Percentiles rank a stretch among this genome's conserved stretches.
Evolutionary conservation across 2,329 filamentous ascomycete genomes (phyloP).

Genomic region (Zasmidium angulare): DNA sequence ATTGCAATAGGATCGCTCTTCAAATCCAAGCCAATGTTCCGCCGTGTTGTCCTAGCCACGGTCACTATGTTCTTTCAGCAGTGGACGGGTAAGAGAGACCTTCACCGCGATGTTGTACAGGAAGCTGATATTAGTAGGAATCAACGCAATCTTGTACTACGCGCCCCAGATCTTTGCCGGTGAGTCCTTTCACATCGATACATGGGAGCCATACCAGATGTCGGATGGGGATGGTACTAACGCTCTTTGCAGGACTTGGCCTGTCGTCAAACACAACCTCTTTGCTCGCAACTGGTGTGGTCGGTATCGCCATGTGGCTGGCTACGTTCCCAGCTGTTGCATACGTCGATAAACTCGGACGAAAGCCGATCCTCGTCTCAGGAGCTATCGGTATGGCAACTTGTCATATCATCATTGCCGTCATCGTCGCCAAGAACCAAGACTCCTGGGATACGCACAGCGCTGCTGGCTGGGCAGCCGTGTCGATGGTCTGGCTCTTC

Average conservation of each 20-base stretch:
- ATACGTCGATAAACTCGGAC: slow-evolving; percentile 60
- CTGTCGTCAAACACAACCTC: slow-evolving; percentile 49
- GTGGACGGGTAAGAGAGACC: slow-evolving; percentile 43
- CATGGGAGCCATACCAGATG: too few species aligned
- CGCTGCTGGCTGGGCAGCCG: slow-evolving; percentile 69
- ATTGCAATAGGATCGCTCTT: slow-evolving; percentile 66
- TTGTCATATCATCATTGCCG: slow-evolving; percentile 56
- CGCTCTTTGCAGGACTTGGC: slow-evolving; percentile 45
- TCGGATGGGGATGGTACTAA: too few species aligned
- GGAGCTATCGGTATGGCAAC: slow-evolving; percentile 39
- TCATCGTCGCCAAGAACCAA: slow-evolving; percentile 64
- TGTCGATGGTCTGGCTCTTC: slow-evolving; percentile 71
- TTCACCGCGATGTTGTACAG: background rate
- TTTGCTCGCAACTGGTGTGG: slow-evolving; percentile 68
- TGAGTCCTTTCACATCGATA: too few species aligned
- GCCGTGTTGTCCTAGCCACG: slow-evolving; percentile 60
- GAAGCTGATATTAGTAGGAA: slow-evolving; percentile 19
- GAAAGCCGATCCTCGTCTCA: slow-evolving; percentile 40
- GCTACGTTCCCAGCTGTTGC: slow-evolving; percentile 65
- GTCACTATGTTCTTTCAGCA: slow-evolving; percentile 51
- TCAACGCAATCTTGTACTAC: slow-evolving; percentile 50
- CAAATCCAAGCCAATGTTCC: slow-evolving; percentile 65
- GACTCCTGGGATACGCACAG: slow-evolving; percentile 57
- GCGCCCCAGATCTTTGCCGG: slow-evolving; percentile 54
- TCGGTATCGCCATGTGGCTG: slow-evolving; percentile 69